Percentiles rank a stretch among this genome's conserved stretches.
These are phyloP conservation scores for Urtica urens DNA, from an alignment of 306 rosid genomes.

Conservation along the genomic window DNA sequence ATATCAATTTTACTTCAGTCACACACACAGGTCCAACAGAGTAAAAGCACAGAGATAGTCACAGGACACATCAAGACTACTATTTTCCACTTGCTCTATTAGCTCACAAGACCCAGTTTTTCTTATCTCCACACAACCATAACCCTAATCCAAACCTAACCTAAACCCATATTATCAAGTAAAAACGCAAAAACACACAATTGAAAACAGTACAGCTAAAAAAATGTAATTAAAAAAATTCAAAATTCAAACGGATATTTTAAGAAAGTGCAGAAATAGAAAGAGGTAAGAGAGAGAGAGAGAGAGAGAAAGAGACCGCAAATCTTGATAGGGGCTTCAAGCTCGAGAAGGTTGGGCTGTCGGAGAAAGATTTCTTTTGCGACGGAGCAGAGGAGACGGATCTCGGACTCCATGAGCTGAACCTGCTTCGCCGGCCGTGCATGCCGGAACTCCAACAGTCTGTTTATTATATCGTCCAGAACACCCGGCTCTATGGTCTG, in stretches of 20 bases:
- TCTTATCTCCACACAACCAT: neutral
- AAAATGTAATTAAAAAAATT: neutral
- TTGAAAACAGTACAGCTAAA: neutral
- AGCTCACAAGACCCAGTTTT: neutral
- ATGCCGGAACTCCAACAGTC: constrained; percentile 27
- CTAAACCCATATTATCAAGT: neutral
- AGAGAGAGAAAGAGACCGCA: constrained; percentile 16
- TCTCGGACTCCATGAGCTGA: constrained; percentile 34
- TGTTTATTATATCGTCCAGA: constrained; percentile 28
- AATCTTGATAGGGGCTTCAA: constrained; percentile 34
- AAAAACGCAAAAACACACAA: neutral
- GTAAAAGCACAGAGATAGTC: neutral
- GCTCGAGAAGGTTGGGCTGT: constrained; percentile 28
- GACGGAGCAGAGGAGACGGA: constrained; percentile 27
- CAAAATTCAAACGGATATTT: neutral
- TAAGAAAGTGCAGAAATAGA: neutral
- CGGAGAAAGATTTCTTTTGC: constrained; percentile 27
- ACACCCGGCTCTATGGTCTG: constrained; percentile 23
- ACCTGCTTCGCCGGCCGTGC: constrained; percentile 27
- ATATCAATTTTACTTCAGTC: neutral
- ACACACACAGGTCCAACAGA: neutral
- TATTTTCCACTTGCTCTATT: neutral
- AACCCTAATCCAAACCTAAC: neutral
- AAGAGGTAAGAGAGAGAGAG: neutral
- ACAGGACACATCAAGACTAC: neutral